Percentiles rank a stretch among this genome's conserved stretches.
Evolutionary conservation across 257 asterid genomes (phyloP).

Genomic region (Craterostigma plantagineum): DNA sequence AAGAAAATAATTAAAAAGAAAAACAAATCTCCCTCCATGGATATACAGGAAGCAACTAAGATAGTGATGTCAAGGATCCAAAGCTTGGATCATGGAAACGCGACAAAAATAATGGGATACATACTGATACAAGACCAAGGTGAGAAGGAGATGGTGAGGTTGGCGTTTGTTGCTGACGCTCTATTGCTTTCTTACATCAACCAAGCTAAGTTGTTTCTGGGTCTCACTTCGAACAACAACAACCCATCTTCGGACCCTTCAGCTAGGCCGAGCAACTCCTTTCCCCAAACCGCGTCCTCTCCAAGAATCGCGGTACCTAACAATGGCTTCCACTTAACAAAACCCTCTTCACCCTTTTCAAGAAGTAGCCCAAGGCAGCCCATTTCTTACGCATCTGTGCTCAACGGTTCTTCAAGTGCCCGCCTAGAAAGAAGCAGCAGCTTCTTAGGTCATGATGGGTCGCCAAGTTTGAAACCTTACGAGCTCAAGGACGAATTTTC

Average conservation of each 20-base stretch:
- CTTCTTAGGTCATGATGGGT: too few species aligned
- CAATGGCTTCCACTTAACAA: slow-evolving; percentile 36
- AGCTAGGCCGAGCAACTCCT: slow-evolving; percentile 22
- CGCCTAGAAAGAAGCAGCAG: too few species aligned
- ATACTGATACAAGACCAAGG: slow-evolving; percentile 83
- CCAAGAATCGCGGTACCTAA: slow-evolving; percentile 47
- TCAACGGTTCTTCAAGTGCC: slow-evolving; percentile 31
- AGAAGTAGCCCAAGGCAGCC: slow-evolving; percentile 31
- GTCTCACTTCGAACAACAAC: slow-evolving; percentile 29
- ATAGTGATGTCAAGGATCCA: slow-evolving; percentile 73
- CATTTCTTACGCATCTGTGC: slow-evolving; percentile 63
- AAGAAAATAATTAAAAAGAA: not conserved
- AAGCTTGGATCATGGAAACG: slow-evolving; percentile 68
- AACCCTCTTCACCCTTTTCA: slow-evolving; percentile 42
- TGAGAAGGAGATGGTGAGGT: slow-evolving; percentile 73
- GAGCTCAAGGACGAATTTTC: slow-evolving; percentile 23
- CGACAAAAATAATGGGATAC: slow-evolving; percentile 88
- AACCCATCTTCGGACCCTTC: slow-evolving; percentile 18
- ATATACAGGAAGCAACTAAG: slow-evolving; percentile 67
- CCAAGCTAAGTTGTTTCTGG: slow-evolving; percentile 40
- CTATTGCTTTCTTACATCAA: slow-evolving; percentile 28
- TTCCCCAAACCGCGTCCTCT: slow-evolving; percentile 14
- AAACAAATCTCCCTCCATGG: too few species aligned
- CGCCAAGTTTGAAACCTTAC: slow-evolving; percentile 34
- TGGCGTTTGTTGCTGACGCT: slow-evolving; percentile 69